Percentiles rank a stretch among this genome's conserved stretches.
phyloP scores from a whole-genome alignment of 176 grass and related monocot species.

The Paspalum vaginatum region DNA sequence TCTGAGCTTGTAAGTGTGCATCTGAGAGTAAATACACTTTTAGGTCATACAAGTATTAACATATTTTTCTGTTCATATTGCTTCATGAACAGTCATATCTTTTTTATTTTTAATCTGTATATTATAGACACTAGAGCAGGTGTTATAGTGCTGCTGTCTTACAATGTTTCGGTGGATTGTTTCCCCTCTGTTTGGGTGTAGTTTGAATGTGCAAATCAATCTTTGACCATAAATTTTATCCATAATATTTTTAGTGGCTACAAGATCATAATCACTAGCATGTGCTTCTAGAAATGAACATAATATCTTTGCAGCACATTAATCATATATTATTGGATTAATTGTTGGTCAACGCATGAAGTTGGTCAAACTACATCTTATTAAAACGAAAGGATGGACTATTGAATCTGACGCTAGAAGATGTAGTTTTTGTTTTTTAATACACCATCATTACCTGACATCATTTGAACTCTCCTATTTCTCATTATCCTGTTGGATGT shows the following conservation, averaged over 20 bases:
- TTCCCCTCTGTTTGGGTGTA: not conserved
- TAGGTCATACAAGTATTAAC: constrained; percentile 21
- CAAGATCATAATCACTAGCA: not conserved
- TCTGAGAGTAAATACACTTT: constrained; percentile 21
- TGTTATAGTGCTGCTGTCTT: constrained; percentile 4
- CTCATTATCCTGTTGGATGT: constrained; percentile 36
- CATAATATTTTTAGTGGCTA: too few relatives aligned
- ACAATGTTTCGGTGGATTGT: constrained; percentile 13
- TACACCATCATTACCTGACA: not conserved
- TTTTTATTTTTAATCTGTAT: not conserved
- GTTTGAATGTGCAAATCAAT: not conserved
- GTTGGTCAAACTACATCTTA: not conserved
- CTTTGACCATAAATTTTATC: not conserved
- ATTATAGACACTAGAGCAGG: not conserved
- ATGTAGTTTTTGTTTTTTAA: not conserved
- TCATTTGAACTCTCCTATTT: constrained; percentile 35
- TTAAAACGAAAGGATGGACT: not conserved
- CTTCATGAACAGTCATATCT: constrained; percentile 10
- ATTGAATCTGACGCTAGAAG: constrained; percentile 32
- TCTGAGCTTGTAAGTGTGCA: constrained; percentile 76
- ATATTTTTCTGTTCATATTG: constrained; percentile 18
- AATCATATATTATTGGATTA: not conserved
- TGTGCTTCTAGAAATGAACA: not conserved
- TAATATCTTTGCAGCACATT: not conserved
- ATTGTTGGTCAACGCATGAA: not conserved